phyloP scores from a whole-genome alignment of 257 asterid species.

The Solanum sparsipilum region DNA sequence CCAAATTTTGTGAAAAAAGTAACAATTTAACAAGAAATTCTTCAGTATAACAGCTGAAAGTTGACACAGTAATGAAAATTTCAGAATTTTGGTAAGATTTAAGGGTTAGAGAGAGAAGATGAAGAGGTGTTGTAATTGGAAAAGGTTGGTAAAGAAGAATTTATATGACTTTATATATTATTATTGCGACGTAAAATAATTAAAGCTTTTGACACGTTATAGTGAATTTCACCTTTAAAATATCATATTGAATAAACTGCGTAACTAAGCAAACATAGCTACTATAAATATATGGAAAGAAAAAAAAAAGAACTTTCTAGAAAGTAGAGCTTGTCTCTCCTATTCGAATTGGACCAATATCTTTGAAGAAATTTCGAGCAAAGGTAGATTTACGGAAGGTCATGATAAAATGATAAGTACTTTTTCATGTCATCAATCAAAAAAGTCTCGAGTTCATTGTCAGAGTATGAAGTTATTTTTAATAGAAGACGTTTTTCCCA shows the following conservation, averaged over 20 bases:
- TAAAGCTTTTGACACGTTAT: background rate
- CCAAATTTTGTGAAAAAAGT: background rate
- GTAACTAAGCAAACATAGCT: background rate
- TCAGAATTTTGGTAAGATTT: background rate
- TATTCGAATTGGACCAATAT: background rate
- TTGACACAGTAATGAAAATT: background rate
- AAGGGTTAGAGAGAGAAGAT: background rate
- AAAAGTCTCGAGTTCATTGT: too few species aligned
- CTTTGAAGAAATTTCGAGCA: too few species aligned
- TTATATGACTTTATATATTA: background rate
- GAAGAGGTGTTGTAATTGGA: background rate
- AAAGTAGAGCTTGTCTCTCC: background rate
- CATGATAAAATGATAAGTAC: too few species aligned
- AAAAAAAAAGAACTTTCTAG: background rate
- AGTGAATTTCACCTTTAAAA: background rate
- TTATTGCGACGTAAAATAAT: background rate
- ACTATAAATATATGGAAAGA: too few species aligned
- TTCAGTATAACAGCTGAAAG: background rate
- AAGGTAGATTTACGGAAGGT: too few species aligned
- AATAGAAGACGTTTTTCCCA: too few species aligned
- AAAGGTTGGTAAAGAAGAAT: background rate
- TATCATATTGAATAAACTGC: background rate
- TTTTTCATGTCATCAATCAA: too few species aligned
- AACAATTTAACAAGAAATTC: background rate
- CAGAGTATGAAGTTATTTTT: too few species aligned